Evolutionary conservation across 2,329 filamentous ascomycete species (phyloP).

Genomic region (Neodidymelliopsis sp.): DNA sequence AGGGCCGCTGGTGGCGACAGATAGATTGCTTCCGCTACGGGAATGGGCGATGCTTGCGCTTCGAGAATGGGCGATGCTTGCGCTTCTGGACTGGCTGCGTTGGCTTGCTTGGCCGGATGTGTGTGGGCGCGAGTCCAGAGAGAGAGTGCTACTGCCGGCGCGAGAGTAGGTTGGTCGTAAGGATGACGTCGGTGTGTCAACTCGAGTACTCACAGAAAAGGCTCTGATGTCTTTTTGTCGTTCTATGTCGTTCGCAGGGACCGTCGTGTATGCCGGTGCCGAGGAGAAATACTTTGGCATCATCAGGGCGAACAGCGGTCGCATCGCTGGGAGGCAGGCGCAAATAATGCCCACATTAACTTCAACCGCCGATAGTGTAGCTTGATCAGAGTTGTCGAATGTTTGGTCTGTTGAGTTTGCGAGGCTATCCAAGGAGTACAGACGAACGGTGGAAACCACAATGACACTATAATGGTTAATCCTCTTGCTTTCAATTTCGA

Average conservation of each 20-base stretch:
- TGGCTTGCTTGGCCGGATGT: conserved; percentile 3
- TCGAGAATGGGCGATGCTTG: neutral
- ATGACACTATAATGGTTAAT: conserved; percentile 36
- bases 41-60: conserved; percentile 3
- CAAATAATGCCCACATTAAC: conserved; percentile 45
- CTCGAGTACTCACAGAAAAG: conserved; percentile 17
- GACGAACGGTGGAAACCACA: conserved; percentile 44
- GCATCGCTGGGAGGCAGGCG: conserved; percentile 47
- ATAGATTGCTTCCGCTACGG: conserved; percentile 2
- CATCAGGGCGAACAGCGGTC: conserved; percentile 43
- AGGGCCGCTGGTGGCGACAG: neutral
- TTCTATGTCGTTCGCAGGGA: conserved; percentile 30
- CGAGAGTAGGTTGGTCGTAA: conserved; percentile 16
- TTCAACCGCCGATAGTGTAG: conserved; percentile 44
- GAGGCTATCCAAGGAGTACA: conserved; percentile 40
- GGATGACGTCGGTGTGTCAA: conserved; percentile 13
- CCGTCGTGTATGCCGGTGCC: conserved; percentile 23
- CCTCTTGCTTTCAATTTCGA: neutral
- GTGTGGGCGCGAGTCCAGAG: conserved; percentile 8
- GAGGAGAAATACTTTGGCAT: conserved; percentile 50
- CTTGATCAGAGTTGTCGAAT: conserved; percentile 43
- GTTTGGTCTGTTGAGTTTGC: conserved; percentile 39
- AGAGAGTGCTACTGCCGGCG: conserved; percentile 14
- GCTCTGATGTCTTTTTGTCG: conserved; percentile 24
- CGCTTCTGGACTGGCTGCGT: conserved; percentile 21